Evolutionary conservation across 2,329 filamentous ascomycete genomes (phyloP), one percentile per base, ranked within the genome.

Genomic region (Fusarium sp.): DNA sequence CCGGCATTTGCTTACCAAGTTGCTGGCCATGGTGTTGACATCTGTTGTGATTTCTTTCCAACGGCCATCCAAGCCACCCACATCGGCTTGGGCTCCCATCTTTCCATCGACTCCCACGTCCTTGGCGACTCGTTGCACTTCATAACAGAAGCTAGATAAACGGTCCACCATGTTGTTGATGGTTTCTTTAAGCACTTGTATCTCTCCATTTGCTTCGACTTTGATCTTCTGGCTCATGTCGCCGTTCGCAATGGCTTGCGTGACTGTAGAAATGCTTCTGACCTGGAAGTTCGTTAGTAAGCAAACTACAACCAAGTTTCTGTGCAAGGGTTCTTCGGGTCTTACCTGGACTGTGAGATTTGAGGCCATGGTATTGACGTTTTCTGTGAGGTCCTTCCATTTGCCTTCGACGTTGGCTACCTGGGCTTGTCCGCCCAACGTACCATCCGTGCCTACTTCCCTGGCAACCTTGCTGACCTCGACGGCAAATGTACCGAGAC

Each of bases 91-190:
- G 19, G 95, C 95, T 75, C 95, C 95, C 93, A 99, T 97, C 84
- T 98, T 98, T 67, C 95, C 95, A 76, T 98, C 96, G 53, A 98
- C 95, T 71, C 95, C 95, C 72, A 98, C 96, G 79, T 98, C 96
- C 75, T 96, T 94, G 61, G 95, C 95, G 31, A 99, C 95, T 73
- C 94, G 89, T 81, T 98, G 96, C 69, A 99, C 92, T 77, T 97
- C 94, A 72, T 97, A 94, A 57, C 94, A 97, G 88, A 98, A 98
- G 70, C 95, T 95, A 62, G 96, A 97, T 51, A 99, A 84, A 67
- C 95, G 90, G 78, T 94, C 94, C 70, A 98, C 95, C 95, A 98
- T 98, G 89, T 98, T 95, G 79, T 98, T 98, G 83, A 98, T 97
- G 43, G 95, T 98, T 76, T 97, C 94, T 78, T 98, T 98, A 53